These are phyloP conservation scores for Sphagnum fallax DNA, from an alignment of 228 moss, liverwort and hornwort genomes.

Conservation along the genomic window DNA sequence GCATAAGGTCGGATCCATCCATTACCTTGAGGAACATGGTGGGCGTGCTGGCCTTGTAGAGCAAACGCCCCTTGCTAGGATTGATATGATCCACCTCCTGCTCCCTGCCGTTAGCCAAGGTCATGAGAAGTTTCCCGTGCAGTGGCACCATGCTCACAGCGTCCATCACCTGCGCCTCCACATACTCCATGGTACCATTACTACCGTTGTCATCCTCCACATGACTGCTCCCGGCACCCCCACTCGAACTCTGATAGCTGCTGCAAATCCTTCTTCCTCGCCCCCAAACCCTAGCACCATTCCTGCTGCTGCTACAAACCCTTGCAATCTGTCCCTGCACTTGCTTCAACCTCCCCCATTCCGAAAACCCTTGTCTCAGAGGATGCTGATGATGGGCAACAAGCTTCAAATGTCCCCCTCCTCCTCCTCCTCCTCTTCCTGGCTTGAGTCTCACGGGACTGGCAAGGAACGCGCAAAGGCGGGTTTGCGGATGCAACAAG, in stretches of 20 bases:
- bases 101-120: conserved; percentile 32
- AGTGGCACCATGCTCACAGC: conserved; percentile 52
- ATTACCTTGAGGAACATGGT: conserved; percentile 50
- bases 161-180: conserved; percentile 42
- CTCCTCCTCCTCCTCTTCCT: too few relatives aligned
- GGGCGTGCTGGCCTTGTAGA: conserved; percentile 42
- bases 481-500: too few relatives aligned
- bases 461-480: too few relatives aligned
- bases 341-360: conserved; percentile 6
- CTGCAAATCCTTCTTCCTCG: conserved; percentile 8
- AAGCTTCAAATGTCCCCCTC: too few relatives aligned
- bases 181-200: conserved; percentile 9
- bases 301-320: not conserved
- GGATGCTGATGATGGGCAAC: too few relatives aligned
- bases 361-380: too few relatives aligned
- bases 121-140: conserved; percentile 41
- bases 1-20: conserved; percentile 31
- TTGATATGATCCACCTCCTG: conserved; percentile 47
- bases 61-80: conserved; percentile 39
- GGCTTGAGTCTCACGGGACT: too few relatives aligned
- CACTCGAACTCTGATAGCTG: conserved; percentile 39
- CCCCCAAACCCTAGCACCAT: not conserved
- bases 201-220: conserved; percentile 28
- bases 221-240: conserved; percentile 25
- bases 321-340: conserved; percentile 7